phyloP scores from a whole-genome alignment of 345 rosid genomes.

The Citrus reticulata region DNA sequence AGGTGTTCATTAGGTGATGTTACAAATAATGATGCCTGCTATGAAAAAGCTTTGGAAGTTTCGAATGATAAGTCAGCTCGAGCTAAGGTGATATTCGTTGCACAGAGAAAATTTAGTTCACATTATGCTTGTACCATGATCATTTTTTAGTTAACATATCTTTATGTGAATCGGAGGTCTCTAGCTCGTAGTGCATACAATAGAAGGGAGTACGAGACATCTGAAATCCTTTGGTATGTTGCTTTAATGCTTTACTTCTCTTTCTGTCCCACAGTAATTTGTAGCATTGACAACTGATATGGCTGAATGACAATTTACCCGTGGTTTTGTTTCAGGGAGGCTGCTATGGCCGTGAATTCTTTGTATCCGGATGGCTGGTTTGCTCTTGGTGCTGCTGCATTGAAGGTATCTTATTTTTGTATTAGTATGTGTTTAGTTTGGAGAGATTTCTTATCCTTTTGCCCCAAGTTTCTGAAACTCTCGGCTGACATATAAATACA shows the following conservation, averaged over 20 bases:
- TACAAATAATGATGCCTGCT: constrained; percentile 72
- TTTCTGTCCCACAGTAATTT: background rate
- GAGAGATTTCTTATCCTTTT: background rate
- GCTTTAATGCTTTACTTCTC: background rate
- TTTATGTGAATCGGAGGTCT: constrained; percentile 47
- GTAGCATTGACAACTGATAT: constrained; percentile 13
- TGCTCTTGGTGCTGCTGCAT: constrained; percentile 95
- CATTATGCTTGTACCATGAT: constrained; percentile 6
- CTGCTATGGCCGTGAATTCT: constrained; percentile 91
- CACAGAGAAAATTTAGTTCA: background rate
- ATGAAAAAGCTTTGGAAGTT: constrained; percentile 87
- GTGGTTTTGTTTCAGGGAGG: constrained; percentile 53
- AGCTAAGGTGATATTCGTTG: constrained; percentile 62
- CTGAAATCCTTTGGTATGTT: constrained; percentile 73
- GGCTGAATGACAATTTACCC: constrained; percentile 7
- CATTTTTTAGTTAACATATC: constrained; percentile 8
- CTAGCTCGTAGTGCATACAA: constrained; percentile 89
- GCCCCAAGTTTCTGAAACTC: constrained; percentile 12
- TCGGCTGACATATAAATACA: constrained; percentile 20
- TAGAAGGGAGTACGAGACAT: constrained; percentile 78
- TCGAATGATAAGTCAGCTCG: constrained; percentile 79
- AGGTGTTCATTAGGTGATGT: constrained; percentile 96
- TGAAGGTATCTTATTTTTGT: constrained; percentile 54
- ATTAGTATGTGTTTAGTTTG: constrained; percentile 1
- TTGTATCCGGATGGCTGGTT: constrained; percentile 95